Conservation (phyloP, 805 yeast species). For the Priceomyces carsonii region DNA sequence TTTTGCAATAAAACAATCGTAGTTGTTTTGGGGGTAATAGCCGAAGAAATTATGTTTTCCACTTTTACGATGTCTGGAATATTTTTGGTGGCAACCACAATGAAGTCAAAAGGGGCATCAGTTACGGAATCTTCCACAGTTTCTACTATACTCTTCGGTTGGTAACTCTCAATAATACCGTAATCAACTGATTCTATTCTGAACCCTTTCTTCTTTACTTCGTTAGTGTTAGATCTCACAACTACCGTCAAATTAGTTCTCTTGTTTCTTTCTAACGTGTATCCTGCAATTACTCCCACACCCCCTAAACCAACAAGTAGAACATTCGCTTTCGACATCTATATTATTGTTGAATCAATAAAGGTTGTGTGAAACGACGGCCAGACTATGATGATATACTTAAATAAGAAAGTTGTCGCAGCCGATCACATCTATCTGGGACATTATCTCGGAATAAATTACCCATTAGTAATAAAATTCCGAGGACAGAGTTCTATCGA, state of each 20-base stretch:
- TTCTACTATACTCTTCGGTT: conserved; percentile 19
- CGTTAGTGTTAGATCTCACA: conserved; percentile 25
- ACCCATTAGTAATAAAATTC: too few species aligned
- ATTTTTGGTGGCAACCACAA: conserved; percentile 27
- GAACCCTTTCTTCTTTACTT: conserved; percentile 21
- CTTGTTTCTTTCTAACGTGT: conserved; percentile 49
- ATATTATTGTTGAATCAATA: too few species aligned
- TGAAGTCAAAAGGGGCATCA: conserved; percentile 28
- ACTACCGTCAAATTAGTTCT: conserved; percentile 32
- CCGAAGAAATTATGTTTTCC: conserved; percentile 33
- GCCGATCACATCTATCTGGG: conserved; percentile 12
- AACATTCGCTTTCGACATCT: conserved; percentile 23
- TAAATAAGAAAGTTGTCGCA: conserved; percentile 27
- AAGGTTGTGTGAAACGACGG: too few species aligned
- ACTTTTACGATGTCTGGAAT: conserved; percentile 26
- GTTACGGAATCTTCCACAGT: conserved; percentile 21
- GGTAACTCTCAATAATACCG: conserved; percentile 22
- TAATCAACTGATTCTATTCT: conserved; percentile 23
- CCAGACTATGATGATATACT: conserved; percentile 46
- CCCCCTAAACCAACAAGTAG: conserved; percentile 79
- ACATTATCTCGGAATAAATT: too few species aligned
- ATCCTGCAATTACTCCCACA: conserved; percentile 72
- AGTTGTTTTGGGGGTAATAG: conserved; percentile 26
- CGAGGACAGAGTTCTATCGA: too few species aligned
- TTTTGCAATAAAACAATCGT: conserved; percentile 62